Evolutionary conservation across 371 early-diverging fungal genomes (phyloP).

Genomic region (Mortierella sp.): DNA sequence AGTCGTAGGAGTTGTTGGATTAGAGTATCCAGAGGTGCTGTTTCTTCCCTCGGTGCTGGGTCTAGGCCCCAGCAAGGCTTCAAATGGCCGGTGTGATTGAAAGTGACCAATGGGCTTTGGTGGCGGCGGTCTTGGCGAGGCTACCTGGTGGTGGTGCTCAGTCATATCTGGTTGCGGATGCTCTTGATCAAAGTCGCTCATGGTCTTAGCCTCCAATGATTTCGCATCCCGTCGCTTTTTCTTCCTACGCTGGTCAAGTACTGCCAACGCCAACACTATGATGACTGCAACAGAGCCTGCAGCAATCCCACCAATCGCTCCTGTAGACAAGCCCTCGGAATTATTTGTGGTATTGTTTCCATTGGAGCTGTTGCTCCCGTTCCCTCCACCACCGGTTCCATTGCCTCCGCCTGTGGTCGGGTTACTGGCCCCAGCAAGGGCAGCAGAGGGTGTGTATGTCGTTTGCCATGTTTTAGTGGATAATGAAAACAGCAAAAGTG

Average conservation of each 20-base stretch:
- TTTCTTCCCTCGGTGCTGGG: not conserved
- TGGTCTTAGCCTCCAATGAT: not conserved
- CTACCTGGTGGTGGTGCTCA: not conserved
- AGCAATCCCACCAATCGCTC: constrained; percentile 32
- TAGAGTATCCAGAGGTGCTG: constrained; percentile 14
- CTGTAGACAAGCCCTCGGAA: constrained; percentile 8
- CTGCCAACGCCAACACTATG: not conserved
- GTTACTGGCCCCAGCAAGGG: not conserved
- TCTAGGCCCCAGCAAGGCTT: not conserved
- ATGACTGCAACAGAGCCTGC: constrained; percentile 17
- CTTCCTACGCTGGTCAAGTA: not conserved
- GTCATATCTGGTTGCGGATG: not conserved
- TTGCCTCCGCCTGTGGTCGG: not conserved
- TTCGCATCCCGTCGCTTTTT: not conserved
- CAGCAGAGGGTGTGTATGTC: constrained; percentile 36
- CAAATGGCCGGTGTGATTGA: not conserved
- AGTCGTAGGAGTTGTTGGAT: constrained; percentile 24
- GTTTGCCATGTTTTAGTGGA: constrained; percentile 22
- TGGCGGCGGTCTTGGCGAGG: not conserved
- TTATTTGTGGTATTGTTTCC: not conserved
- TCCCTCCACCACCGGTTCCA: not conserved
- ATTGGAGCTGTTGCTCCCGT: not conserved
- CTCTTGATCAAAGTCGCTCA: not conserved
- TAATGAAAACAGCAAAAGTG: constrained; percentile 30
- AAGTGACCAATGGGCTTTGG: not conserved